phyloP scores from a whole-genome alignment of 345 rosid genomes.

The Aquilaria malaccensis region DNA sequence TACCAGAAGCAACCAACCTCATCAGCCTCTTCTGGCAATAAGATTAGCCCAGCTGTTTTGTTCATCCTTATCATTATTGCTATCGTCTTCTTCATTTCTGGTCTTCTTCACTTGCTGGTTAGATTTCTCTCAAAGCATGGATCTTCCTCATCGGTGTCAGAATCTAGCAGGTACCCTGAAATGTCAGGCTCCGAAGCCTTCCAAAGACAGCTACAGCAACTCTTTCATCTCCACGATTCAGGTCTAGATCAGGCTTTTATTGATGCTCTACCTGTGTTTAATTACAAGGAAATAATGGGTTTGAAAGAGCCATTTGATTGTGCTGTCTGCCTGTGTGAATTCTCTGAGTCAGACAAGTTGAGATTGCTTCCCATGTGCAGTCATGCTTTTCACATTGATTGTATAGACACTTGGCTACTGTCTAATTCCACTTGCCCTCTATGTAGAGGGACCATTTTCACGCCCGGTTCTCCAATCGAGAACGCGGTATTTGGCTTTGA shows the following conservation, averaged over 20 bases:
- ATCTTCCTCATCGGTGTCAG: constrained; percentile 42
- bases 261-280: constrained; percentile 80
- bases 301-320: constrained; percentile 85
- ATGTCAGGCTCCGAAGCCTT: constrained; percentile 57
- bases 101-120: constrained; percentile 59
- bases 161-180: constrained; percentile 47
- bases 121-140: constrained; percentile 54
- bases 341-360: constrained; percentile 57
- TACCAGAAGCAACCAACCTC: constrained; percentile 22
- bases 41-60: constrained; percentile 56
- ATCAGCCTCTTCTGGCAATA: constrained; percentile 31
- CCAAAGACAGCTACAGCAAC: constrained; percentile 82
- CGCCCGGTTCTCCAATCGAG: constrained; percentile 41
- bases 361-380: constrained; percentile 79
- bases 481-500: constrained; percentile 53
- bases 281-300: constrained; percentile 61
- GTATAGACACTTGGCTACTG: constrained; percentile 89
- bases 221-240: constrained; percentile 85
- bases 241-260: constrained; percentile 88
- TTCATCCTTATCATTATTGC: constrained; percentile 61
- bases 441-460: constrained; percentile 68
- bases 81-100: constrained; percentile 56
- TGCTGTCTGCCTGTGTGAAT: constrained; percentile 83
- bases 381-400: constrained; percentile 88
- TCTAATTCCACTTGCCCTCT: constrained; percentile 93